Percentiles rank a stretch among this genome's conserved stretches.
Conservation (phyloP, 306 rosid genomes). For the Arachis stenosperma region DNA sequence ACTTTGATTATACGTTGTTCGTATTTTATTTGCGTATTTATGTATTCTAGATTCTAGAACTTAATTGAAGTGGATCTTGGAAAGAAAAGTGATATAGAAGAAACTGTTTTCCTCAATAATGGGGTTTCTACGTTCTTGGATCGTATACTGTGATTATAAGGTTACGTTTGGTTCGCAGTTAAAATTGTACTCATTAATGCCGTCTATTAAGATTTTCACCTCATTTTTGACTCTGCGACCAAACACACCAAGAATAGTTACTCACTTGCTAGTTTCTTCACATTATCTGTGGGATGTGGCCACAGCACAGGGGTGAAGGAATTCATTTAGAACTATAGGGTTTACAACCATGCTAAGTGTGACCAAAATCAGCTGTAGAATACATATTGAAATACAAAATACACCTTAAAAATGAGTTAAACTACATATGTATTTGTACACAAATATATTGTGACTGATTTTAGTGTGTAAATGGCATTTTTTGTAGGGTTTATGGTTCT, state of each 20-base stretch:
- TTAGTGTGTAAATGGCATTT: no score
- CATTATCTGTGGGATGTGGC: neutral
- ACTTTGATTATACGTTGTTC: neutral
- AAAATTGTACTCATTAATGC: no score
- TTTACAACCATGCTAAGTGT: neutral
- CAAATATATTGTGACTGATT: no score
- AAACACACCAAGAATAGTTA: neutral
- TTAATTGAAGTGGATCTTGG: neutral
- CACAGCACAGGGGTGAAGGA: neutral
- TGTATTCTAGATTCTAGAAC: neutral
- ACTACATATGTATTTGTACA: no score
- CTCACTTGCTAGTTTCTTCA: neutral
- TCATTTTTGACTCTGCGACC: no score
- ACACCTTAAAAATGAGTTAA: no score
- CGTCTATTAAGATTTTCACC: no score
- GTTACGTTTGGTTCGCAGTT: no score
- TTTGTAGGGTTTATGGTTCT: neutral
- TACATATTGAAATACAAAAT: no score
- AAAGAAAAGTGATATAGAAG: conserved; percentile 7
- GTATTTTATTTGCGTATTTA: neutral
- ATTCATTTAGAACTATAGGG: neutral
- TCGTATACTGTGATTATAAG: neutral
- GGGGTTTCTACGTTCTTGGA: neutral
- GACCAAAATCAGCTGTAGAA: no score
- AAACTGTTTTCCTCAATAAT: conserved; percentile 8